Percentiles rank a stretch among this genome's conserved stretches.
Evolutionary conservation across 768 basidiomycete genomes (phyloP).

Genomic region (Chalciporus piperatus): DNA sequence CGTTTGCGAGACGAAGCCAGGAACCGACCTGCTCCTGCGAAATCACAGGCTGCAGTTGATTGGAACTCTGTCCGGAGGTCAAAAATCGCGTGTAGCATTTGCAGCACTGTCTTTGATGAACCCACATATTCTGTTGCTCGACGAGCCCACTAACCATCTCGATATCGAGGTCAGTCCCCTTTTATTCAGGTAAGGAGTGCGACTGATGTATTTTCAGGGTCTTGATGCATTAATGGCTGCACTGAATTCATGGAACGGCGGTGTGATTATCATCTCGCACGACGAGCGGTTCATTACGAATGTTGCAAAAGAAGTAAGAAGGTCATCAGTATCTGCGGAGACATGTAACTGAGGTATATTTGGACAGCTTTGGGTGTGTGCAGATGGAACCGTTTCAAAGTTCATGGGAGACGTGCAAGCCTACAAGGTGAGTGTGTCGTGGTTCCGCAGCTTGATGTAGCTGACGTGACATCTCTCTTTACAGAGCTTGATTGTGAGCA

Average conservation of each 20-base stretch:
- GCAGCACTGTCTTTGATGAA: slow-evolving; percentile 79
- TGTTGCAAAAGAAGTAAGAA: slow-evolving; percentile 72
- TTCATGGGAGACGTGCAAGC: slow-evolving; percentile 88
- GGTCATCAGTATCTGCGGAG: neutral
- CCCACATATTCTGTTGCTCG: slow-evolving; percentile 90
- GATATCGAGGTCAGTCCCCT: slow-evolving; percentile 75
- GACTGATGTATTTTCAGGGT: slow-evolving; percentile 54
- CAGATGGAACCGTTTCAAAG: slow-evolving; percentile 74
- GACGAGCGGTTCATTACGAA: slow-evolving; percentile 94
- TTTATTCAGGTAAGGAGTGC: neutral
- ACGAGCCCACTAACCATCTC: slow-evolving; percentile 97
- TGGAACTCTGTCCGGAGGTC: slow-evolving; percentile 90
- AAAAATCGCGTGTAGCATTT: slow-evolving; percentile 95
- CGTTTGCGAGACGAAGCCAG: neutral
- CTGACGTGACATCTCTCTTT: slow-evolving; percentile 7
- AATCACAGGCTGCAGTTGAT: slow-evolving; percentile 72
- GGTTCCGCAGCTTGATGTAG: neutral
- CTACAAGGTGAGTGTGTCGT: slow-evolving; percentile 66
- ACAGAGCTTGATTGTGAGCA: slow-evolving; percentile 74
- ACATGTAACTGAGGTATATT: neutral
- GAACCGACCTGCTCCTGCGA: neutral
- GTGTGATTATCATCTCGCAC: slow-evolving; percentile 91
- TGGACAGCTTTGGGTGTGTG: slow-evolving; percentile 89
- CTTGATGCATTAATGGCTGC: slow-evolving; percentile 93
- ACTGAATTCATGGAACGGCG: slow-evolving; percentile 78